Evolutionary conservation across 2,329 filamentous ascomycete genomes (phyloP).

Genomic region (Aspergillus bombycis): DNA sequence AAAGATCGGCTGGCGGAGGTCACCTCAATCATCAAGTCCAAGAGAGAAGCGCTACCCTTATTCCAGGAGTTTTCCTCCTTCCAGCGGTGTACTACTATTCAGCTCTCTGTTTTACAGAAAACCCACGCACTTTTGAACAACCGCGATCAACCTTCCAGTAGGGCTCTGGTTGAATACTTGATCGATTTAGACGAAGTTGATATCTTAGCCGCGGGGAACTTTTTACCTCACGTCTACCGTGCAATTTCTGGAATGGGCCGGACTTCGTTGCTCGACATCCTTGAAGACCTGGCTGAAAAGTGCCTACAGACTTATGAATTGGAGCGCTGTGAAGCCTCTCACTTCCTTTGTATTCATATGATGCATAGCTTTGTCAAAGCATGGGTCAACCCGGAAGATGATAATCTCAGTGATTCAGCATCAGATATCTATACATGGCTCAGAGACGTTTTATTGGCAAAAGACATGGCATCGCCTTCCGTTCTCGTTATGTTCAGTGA

Average conservation of each 20-base stretch:
- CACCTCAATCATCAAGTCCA: slow-evolving; percentile 30
- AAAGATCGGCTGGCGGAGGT: slow-evolving; percentile 26
- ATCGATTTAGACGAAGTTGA: slow-evolving; percentile 40
- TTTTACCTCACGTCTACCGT: slow-evolving; percentile 35
- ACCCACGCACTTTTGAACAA: slow-evolving; percentile 11
- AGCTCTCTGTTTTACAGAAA: slow-evolving; percentile 36
- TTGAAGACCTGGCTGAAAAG: slow-evolving; percentile 52
- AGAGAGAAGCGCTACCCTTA: slow-evolving; percentile 36
- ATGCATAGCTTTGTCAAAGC: slow-evolving; percentile 65
- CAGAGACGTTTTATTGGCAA: slow-evolving; percentile 66
- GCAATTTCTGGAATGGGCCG: slow-evolving; percentile 33
- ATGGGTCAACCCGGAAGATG: slow-evolving; percentile 63
- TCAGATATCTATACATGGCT: slow-evolving; percentile 81
- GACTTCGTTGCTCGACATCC: slow-evolving; percentile 46
- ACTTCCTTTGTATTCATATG: slow-evolving; percentile 68
- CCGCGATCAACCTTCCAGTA: slow-evolving; percentile 1
- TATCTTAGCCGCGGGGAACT: slow-evolving; percentile 39
- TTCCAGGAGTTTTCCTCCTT: slow-evolving; percentile 39
- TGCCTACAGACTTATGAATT: slow-evolving; percentile 61
- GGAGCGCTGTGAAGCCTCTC: slow-evolving; percentile 73
- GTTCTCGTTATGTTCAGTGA: slow-evolving; percentile 68
- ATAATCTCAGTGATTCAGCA: slow-evolving; percentile 66
- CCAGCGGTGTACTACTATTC: slow-evolving; percentile 40
- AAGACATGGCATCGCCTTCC: slow-evolving; percentile 69
- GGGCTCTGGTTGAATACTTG: slow-evolving; percentile 39